Evolutionary conservation across 306 rosid species (phyloP).

Genomic region (Vigna hirtella): DNA sequence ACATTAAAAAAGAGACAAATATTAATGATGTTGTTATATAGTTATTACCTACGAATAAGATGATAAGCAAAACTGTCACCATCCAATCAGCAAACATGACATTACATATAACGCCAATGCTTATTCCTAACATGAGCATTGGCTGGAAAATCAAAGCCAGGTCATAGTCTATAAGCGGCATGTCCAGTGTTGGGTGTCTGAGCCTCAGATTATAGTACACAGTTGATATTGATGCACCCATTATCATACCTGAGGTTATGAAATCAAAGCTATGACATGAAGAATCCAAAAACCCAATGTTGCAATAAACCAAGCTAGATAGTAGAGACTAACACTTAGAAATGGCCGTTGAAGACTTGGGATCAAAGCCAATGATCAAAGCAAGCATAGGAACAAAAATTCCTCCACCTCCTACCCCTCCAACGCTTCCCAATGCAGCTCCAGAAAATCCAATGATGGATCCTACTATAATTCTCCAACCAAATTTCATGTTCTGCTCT

Average conservation of each 20-base stretch:
- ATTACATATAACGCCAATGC: slow-evolving; percentile 83
- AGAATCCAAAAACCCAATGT: neutral
- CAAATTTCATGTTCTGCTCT: slow-evolving; percentile 74
- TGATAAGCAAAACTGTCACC: slow-evolving; percentile 82
- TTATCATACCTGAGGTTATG: slow-evolving; percentile 70
- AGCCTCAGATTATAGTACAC: slow-evolving; percentile 79
- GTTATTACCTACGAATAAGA: slow-evolving; percentile 68
- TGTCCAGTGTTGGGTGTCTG: slow-evolving; percentile 79
- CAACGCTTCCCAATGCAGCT: slow-evolving; percentile 89
- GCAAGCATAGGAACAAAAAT: slow-evolving; percentile 87
- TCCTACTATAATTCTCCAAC: slow-evolving; percentile 78
- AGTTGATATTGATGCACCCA: slow-evolving; percentile 86
- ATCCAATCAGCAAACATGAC: slow-evolving; percentile 93
- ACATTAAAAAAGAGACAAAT: neutral
- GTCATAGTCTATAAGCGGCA: slow-evolving; percentile 82
- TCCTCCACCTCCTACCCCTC: slow-evolving; percentile 95
- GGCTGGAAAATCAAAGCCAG: slow-evolving; percentile 86
- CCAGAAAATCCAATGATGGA: slow-evolving; percentile 83
- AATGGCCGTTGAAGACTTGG: slow-evolving; percentile 86
- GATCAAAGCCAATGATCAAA: slow-evolving; percentile 82
- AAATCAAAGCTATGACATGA: slow-evolving; percentile 11
- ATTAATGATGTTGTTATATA: neutral
- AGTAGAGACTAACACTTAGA: slow-evolving; percentile 70
- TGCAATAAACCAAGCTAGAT: neutral
- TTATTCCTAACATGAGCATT: slow-evolving; percentile 86